Percentiles rank a stretch among this genome's conserved stretches.
These are phyloP conservation scores for Pyronema domesticum DNA, from an alignment of 495 filamentous ascomycete species.

Conservation along the genomic window DNA sequence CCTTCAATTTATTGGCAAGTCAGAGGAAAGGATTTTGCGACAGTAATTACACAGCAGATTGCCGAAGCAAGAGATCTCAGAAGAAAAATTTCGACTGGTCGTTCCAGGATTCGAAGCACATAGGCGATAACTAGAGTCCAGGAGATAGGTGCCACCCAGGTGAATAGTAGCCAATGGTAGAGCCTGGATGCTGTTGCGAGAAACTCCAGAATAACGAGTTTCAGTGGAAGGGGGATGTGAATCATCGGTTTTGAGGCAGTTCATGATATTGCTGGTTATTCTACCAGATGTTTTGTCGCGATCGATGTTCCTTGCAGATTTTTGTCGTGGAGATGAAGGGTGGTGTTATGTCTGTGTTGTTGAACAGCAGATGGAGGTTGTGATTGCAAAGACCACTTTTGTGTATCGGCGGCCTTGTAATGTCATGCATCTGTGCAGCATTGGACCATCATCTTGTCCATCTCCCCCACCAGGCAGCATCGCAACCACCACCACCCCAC, in stretches of 20 bases:
- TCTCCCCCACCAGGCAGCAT: too few relatives aligned
- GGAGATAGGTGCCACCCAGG: too few relatives aligned
- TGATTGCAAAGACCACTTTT: too few relatives aligned
- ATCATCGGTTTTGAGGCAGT: background rate
- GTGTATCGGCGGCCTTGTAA: too few relatives aligned
- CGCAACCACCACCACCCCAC: too few relatives aligned
- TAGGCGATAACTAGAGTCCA: background rate
- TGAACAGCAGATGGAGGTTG: too few relatives aligned
- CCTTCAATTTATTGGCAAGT: background rate
- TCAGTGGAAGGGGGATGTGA: background rate
- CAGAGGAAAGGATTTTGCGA: background rate
- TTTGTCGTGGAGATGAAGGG: too few relatives aligned
- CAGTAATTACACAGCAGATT: background rate
- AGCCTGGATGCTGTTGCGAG: background rate
- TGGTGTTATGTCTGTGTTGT: too few relatives aligned
- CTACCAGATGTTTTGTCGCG: background rate
- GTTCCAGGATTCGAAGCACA: background rate
- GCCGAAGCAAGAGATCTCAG: background rate
- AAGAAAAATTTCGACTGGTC: background rate
- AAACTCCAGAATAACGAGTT: background rate
- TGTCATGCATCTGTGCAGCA: too few relatives aligned
- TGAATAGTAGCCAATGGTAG: background rate
- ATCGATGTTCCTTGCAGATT: background rate
- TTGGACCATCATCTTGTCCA: too few relatives aligned
- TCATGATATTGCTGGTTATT: background rate